phyloP scores from a whole-genome alignment of 768 basidiomycete genomes.

The Neoboletus magnificus region DNA sequence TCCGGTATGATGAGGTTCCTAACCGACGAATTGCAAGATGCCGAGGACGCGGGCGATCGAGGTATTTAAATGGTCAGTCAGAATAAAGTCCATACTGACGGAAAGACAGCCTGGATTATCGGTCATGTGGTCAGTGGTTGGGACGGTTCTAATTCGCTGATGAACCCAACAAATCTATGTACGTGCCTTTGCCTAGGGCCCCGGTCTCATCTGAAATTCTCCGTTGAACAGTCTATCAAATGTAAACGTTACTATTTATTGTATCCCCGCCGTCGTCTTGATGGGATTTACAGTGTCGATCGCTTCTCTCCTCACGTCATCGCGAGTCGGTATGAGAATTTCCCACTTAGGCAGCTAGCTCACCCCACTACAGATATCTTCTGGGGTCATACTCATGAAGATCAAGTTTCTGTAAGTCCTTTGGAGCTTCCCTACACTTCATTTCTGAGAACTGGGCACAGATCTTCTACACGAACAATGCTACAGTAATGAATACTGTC shows the following conservation, averaged over 20 bases:
- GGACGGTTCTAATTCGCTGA: slow-evolving; percentile 67
- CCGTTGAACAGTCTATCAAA: slow-evolving; percentile 42
- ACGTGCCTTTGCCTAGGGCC: slow-evolving; percentile 22
- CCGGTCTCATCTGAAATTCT: slow-evolving; percentile 2
- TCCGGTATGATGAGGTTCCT: slow-evolving; percentile 77
- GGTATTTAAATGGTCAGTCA: slow-evolving; percentile 37
- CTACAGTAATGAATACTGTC: slow-evolving; percentile 50
- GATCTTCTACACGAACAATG: slow-evolving; percentile 76
- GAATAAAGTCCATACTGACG: slow-evolving; percentile 7
- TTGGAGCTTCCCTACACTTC: not conserved
- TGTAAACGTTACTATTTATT: slow-evolving; percentile 28
- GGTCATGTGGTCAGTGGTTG: slow-evolving; percentile 62
- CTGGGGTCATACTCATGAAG: slow-evolving; percentile 76
- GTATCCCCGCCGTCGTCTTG: not conserved
- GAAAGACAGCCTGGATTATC: slow-evolving; percentile 43
- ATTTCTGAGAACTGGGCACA: slow-evolving; percentile 21
- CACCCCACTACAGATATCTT: slow-evolving; percentile 52
- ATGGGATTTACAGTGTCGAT: slow-evolving; percentile 49
- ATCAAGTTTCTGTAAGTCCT: slow-evolving; percentile 56
- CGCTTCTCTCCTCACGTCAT: slow-evolving; percentile 79
- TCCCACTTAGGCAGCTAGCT: not conserved
- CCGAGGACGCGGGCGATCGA: slow-evolving; percentile 72
- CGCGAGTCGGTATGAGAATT: slow-evolving; percentile 48
- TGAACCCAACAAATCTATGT: slow-evolving; percentile 70
- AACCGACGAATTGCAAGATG: slow-evolving; percentile 74